Evolutionary conservation across 345 rosid genomes (phyloP), one percentile per base, ranked within the genome.

Genomic region (Tarenaya hassleriana): DNA sequence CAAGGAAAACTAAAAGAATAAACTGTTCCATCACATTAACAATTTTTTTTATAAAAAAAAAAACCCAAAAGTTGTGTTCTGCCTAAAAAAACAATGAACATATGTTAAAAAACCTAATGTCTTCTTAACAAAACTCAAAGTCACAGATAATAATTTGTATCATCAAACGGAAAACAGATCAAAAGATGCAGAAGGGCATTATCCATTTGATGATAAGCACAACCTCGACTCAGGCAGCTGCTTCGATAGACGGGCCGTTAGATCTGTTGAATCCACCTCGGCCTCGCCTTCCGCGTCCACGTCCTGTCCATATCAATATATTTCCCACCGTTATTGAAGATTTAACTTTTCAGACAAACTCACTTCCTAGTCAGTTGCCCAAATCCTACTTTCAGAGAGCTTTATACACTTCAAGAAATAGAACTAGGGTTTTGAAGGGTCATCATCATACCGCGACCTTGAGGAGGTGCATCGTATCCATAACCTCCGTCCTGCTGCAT

Each of bases 401-500:
- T n/a, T n/a, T n/a, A n/a, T 10, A 41, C 16, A n/a, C n/a, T 17
- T 10, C 31, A 6, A n/a, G 13, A 12, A 17, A 50, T 41, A 17
- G 1, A 58, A 39, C 1, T 16, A 29, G 52, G 16, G 37, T 24
- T 15, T 15, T 21, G 35, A 40, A 24, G 13, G 5, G 29, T n/a
- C 9, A 55, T 39, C 38, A 44, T 34, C 60, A 1, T 58, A 66
- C 70, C 70, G 29, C 70, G 65, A 7, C 65, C 70, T 16, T 66
- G 65, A 52, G 60, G 70, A 29, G 79, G 88, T 27, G 68, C 75
- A 41, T 83, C 90, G 21, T 83, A 69, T 55, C 73, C 68, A 60
- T 81, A 80, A 49, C 78, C 88, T 53, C 77, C 82, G 67, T 87
- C 95, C 47, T 84, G 85, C 35, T 67, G 77, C 54, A 55, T 63